Evolutionary conservation across 352 stramenopile genomes (phyloP).

Genomic region (Elongisporangium undulatum): DNA sequence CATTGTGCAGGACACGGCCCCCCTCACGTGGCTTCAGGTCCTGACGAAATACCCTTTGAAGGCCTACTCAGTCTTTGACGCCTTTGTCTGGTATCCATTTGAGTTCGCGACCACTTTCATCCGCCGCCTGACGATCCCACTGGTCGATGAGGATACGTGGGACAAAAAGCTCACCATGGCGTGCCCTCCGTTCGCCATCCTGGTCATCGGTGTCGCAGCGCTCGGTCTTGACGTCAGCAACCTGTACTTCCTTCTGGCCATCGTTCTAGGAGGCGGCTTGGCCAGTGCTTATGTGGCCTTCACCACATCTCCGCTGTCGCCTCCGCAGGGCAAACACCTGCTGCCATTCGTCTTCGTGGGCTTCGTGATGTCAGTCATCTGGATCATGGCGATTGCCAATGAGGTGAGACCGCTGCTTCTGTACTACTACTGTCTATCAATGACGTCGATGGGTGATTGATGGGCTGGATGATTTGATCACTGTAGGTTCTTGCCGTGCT

Average conservation of each 20-base stretch:
- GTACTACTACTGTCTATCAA: neutral
- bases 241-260: constrained; percentile 33
- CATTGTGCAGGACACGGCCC: neutral
- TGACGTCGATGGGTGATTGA: neutral
- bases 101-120: constrained; percentile 66
- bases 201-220: constrained; percentile 49
- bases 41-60: neutral
- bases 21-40: neutral
- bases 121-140: constrained; percentile 64
- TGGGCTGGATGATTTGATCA: too few relatives aligned
- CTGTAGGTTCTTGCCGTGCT: constrained; percentile 53
- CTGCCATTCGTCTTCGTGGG: constrained; percentile 62
- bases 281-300: constrained; percentile 42
- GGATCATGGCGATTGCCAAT: constrained; percentile 85
- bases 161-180: constrained; percentile 67
- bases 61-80: constrained; percentile 29
- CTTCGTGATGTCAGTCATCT: constrained; percentile 83
- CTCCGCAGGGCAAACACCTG: constrained; percentile 41
- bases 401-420: constrained; percentile 23
- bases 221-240: constrained; percentile 47
- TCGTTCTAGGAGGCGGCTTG: constrained; percentile 37
- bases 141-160: constrained; percentile 80
- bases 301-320: constrained; percentile 32
- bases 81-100: constrained; percentile 65
- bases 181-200: constrained; percentile 56